Base-by-base conservation (phyloP, 345 rosid species). In the Brassica incana region DNA sequence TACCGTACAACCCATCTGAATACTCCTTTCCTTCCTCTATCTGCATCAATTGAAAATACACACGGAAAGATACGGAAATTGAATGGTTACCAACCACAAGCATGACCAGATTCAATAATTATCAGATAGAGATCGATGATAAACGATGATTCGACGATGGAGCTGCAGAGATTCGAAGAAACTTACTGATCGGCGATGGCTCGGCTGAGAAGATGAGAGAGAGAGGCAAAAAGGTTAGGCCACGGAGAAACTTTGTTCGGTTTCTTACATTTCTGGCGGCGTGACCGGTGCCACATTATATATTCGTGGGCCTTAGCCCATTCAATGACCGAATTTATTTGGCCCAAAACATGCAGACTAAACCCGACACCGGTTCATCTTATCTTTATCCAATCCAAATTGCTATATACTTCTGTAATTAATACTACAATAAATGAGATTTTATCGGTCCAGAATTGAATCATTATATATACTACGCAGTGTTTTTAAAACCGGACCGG, bases 1-100 rank as follows among this genome's bases (percentile, higher is more conserved):
- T 18, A 82, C 86, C 66, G 89, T 85, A 80, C 94, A 87, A 7
- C 92, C 92, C 94, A 90, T 90, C 56, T 48, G 8, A 30, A 48
- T 6, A 32, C 8, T 14, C 12, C 11, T 40, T 40, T 10, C 15
- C 8, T 5, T 4, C 4, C 38, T 61, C 58, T 61, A 25, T 73
- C 58, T 58, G 2, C 20, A 35, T 52, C 52, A 8, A 77, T 63
- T 62, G 71, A 20, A n/a, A 48, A 48, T 3, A 48, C 0, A 18
- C 7, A 36, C 35, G 65, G 25, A 65, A 0, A 8, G 8, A 5
- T n/a, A 32, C 15, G 7, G 6, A 73, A 59, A 27, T 25, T 5
- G 11, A 32, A 36, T 25, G 54, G 23, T 65, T 7, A 58, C 50
- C 63, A 72, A 67, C 12, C 40, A 16, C 8, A 15, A 56, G 11